Conservation (phyloP, 345 rosid species). For the Arabidopsis arenosa region DNA sequence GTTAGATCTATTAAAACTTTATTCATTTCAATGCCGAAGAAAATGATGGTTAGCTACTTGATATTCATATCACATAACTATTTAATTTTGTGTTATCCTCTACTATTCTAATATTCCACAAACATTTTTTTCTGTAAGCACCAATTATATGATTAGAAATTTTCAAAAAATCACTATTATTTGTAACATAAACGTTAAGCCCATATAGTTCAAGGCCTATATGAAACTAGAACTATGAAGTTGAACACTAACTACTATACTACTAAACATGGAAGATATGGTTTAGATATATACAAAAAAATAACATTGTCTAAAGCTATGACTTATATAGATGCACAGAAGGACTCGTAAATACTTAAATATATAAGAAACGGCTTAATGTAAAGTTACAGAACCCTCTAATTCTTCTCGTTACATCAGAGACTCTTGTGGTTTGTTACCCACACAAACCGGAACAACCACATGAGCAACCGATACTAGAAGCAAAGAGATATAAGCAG, state of each 20-base stretch:
- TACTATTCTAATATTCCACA: not conserved
- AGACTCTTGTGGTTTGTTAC: slow-evolving; percentile 21
- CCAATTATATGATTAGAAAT: not conserved
- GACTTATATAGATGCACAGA: not conserved
- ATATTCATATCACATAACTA: not conserved
- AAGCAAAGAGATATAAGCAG: slow-evolving; percentile 11
- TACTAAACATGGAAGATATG: slow-evolving; percentile 7
- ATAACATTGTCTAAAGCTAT: not conserved
- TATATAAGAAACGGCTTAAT: slow-evolving; percentile 17
- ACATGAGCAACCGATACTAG: slow-evolving; percentile 38
- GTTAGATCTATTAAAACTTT: not conserved
- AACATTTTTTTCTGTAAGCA: not conserved
- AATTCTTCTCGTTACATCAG: slow-evolving; percentile 20
- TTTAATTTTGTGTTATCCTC: not conserved
- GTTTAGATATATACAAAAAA: not conserved
- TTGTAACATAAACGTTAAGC: not conserved
- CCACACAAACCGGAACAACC: slow-evolving; percentile 36
- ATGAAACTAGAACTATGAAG: not conserved
- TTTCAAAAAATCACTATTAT: not conserved
- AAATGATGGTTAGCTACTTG: not conserved
- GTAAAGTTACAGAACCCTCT: slow-evolving; percentile 21
- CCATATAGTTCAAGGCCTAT: not conserved
- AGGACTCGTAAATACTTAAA: not conserved
- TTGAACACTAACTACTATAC: not conserved
- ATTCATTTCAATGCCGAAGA: not conserved